These are phyloP conservation scores for Hyaloscypha bicolor DNA, from an alignment of 495 filamentous ascomycete species.

Conservation along the genomic window DNA sequence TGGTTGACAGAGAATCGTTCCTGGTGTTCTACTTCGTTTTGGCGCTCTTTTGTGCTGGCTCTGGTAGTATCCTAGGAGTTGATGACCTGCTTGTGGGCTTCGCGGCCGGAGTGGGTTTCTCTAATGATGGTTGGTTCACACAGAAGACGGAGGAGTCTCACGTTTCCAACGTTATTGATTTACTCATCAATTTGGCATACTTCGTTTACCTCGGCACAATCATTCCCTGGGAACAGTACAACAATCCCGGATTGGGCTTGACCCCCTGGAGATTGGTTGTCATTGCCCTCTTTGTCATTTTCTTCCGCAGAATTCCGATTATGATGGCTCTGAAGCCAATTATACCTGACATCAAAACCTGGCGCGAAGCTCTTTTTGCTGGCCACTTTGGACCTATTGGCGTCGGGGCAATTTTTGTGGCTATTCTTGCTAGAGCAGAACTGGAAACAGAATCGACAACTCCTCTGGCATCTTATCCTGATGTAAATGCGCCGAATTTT, in stretches of 20 bases:
- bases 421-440: constrained; percentile 88
- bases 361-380: constrained; percentile 96
- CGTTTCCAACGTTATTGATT: constrained; percentile 98
- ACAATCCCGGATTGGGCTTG: constrained; percentile 67
- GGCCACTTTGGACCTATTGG: constrained; percentile 99
- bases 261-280: constrained; percentile 87
- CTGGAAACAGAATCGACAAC: constrained; percentile 74
- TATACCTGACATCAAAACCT: constrained; percentile 97
- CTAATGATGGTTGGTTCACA: constrained; percentile 98
- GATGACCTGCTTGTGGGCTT: constrained; percentile 98
- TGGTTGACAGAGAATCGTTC: constrained; percentile 96
- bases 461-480: constrained; percentile 65
- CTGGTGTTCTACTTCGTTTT: constrained; percentile 98
- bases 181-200: constrained; percentile 95
- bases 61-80: constrained; percentile 86
- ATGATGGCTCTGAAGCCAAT: constrained; percentile 91
- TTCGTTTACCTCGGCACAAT: constrained; percentile 98
- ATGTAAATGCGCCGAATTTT: constrained; percentile 54
- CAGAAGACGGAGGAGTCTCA: constrained; percentile 98
- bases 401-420: constrained; percentile 95
- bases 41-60: constrained; percentile 94
- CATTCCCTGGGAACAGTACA: constrained; percentile 91
- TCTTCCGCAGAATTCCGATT: constrained; percentile 95
- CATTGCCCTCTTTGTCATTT: constrained; percentile 86
- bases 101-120: constrained; percentile 92